These are phyloP conservation scores for Eucalyptus curtisii DNA, from an alignment of 345 rosid species.

Conservation along the genomic window DNA sequence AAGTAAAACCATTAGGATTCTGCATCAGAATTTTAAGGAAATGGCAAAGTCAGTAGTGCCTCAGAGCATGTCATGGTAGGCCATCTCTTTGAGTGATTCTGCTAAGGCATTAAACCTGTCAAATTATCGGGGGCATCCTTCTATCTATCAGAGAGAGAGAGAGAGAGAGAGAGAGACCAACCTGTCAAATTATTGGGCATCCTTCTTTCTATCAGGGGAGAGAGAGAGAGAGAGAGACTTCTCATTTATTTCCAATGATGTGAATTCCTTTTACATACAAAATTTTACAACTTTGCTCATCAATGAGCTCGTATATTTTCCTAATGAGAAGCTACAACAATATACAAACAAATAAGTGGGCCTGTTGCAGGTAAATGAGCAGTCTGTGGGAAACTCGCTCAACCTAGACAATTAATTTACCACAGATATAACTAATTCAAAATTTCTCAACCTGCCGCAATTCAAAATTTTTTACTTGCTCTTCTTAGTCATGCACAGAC, in stretches of 20 bases:
- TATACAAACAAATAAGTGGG: not conserved
- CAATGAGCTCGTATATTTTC: not conserved
- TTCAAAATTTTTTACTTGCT: not conserved
- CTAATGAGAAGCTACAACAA: not conserved
- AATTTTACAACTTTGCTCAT: not conserved
- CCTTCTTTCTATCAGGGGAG: not conserved
- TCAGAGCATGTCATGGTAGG: not conserved
- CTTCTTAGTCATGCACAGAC: not conserved
- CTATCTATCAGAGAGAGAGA: not conserved
- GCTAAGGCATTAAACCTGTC: not conserved
- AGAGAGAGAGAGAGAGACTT: not conserved
- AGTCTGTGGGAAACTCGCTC: not conserved
- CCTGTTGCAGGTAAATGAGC: not conserved
- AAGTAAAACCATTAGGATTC: not conserved
- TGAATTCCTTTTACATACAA: not conserved
- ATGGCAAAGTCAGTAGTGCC: not conserved
- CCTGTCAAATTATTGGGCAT: too few relatives aligned
- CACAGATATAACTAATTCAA: not conserved
- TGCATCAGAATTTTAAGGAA: not conserved
- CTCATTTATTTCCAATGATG: not conserved
- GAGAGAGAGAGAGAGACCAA: too few relatives aligned
- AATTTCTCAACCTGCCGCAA: not conserved
- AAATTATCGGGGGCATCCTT: not conserved
- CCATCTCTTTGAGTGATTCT: not conserved
- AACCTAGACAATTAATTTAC: not conserved